Evolutionary conservation across 78 protist species (phyloP), one percentile per base, ranked within the genome.

Genomic region (Isochrysis galbana): DNA sequence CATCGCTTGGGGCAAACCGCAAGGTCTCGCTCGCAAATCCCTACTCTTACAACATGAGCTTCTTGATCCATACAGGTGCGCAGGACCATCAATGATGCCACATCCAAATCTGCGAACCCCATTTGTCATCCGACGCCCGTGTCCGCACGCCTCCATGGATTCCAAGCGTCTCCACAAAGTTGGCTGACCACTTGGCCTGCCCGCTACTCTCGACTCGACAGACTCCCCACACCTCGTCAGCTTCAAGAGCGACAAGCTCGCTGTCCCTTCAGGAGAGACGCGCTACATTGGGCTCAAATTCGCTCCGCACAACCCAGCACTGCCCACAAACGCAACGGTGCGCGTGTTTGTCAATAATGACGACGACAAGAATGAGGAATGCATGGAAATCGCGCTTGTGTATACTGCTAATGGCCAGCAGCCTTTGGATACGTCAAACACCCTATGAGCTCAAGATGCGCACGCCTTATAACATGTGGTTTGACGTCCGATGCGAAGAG

Each of bases 291-390:
- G 87, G 29, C 87, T 78, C 32, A 2, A 42, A 17, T 78, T 78
- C 48, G 38, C 48, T 7, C 51, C 87, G 23, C 32, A 4, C 51
- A 39, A 39, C 46, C 0, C 45, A 10, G 10, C 11, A 19, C 7
- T 2, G 26, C 32, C 84, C 19, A 36, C 38, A 3, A 1, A 1
- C 25, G 19, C 46, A 21, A 5, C 21, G 29, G 21, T 78, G 34
- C 87, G 38, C 48, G 87, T 78, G 32, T 41, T 78, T 36, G 51
- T 78, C 87, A 78, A 78, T 47, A 78, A 78, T 47, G 34, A 42
- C 26, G 87, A 78, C 38, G 87, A 78, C 34, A 78, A 78, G 87
- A 78, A 78, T 21, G 87, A 78, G 48, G 87, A 78, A 34, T 41
- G 51, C 87, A 78, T 78, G 87, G 82, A 72, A 21, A 72, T 72